Evolutionary conservation across 257 asterid genomes (phyloP).

Genomic region (Schizonepeta tenuifolia): DNA sequence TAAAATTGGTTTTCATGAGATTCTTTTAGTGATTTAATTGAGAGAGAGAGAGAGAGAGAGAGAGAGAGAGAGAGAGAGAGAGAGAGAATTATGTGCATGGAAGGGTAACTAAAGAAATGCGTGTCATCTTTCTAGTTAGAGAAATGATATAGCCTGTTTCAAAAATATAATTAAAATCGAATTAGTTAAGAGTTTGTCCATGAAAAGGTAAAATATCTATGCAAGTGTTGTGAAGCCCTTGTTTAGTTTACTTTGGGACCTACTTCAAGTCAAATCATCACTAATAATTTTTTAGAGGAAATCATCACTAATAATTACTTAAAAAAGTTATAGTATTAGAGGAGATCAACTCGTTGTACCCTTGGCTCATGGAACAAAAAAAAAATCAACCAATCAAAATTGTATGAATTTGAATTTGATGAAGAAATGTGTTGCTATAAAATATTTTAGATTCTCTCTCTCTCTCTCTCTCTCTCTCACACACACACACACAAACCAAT

Average conservation of each 20-base stretch:
- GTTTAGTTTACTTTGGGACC: neutral
- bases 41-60: neutral
- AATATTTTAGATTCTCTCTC: neutral
- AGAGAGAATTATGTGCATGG: neutral
- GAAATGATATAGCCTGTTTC: neutral
- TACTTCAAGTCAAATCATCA: neutral
- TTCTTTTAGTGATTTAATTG: constrained; percentile 23
- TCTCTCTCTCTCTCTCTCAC: neutral
- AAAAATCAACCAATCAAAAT: neutral
- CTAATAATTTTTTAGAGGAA: neutral
- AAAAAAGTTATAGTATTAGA: neutral
- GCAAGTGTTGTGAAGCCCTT: neutral
- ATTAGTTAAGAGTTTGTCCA: constrained; percentile 9
- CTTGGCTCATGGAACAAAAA: neutral
- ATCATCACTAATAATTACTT: neutral
- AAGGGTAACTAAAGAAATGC: neutral
- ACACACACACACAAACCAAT: too few relatives aligned
- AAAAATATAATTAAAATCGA: neutral
- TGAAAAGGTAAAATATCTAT: neutral
- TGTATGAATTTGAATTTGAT: neutral
- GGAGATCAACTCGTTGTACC: neutral
- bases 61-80: neutral
- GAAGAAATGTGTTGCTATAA: neutral
- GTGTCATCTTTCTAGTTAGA: neutral
- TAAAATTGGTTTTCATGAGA: neutral